These are phyloP conservation scores for Hypoxylon sp. DNA, from an alignment of 2,329 filamentous ascomycete species.

Conservation along the genomic window DNA sequence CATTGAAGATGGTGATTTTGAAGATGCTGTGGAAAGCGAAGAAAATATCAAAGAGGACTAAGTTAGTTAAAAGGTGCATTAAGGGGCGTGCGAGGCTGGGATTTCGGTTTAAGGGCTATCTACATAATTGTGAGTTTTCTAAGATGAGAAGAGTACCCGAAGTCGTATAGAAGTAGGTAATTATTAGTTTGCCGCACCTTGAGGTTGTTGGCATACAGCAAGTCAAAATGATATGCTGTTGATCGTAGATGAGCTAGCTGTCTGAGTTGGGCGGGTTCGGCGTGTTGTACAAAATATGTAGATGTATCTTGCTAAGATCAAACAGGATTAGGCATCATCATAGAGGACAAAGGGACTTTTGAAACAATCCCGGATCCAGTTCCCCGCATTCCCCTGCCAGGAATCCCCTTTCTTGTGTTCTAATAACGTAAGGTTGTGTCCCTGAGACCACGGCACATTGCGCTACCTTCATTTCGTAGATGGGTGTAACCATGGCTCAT, in stretches of 20 bases:
- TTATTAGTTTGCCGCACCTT: background rate
- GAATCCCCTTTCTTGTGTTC: background rate
- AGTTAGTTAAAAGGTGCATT: background rate
- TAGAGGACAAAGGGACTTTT: background rate
- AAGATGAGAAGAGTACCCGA: background rate
- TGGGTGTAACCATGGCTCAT: background rate
- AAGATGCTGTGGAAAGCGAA: slow-evolving; percentile 31
- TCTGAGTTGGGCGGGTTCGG: background rate
- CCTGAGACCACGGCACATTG: background rate
- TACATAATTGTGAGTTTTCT: background rate
- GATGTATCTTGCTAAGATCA: background rate
- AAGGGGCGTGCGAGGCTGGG: background rate
- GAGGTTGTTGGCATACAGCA: background rate
- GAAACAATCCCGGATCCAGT: background rate
- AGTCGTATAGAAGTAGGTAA: slow-evolving; percentile 4
- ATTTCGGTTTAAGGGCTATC: background rate
- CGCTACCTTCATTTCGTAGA: background rate
- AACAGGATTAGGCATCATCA: background rate
- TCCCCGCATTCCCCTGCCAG: background rate
- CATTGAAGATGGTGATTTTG: slow-evolving; percentile 45
- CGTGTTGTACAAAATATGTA: background rate
- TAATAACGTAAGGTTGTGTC: background rate
- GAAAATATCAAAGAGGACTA: slow-evolving; percentile 5
- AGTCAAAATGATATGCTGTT: background rate
- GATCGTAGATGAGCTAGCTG: background rate